Evolutionary conservation across 257 asterid species (phyloP), one percentile per base, ranked within the genome.

Genomic region (Dorcoceras hygrometricum): DNA sequence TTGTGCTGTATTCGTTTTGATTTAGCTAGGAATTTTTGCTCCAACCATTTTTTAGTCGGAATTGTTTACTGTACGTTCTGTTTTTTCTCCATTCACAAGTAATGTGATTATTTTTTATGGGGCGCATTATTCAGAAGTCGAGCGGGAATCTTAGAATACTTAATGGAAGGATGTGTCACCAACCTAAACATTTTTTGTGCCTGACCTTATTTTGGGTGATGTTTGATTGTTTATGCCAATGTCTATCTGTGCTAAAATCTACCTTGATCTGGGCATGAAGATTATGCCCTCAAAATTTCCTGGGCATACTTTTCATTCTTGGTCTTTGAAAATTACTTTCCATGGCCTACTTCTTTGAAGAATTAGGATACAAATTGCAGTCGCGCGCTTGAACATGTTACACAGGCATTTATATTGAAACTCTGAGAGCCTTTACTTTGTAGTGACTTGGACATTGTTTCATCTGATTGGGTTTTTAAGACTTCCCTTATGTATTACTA

Each of bases 1-100:
- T 54, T 73, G 31, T 59, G 26, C n/a, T 59, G 58, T 62, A 4
- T 36, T 67, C 26, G 55, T 56, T 54, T 58, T 48, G 76, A 59
- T 79, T 58, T 75, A n/a, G 36, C 61, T 24, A 3, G 61, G n/a
- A 24, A 0, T 29, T 39, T 59, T 12, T 62, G 11, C 27, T 62
- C 25, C 26, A 25, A 27, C 48, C 2, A 19, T 29, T 46, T 59
- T 70, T 46, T 46, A 16, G 54, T 46, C 18, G 22, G 54, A 4
- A 46, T 46, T 4, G 8, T 16, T 46, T 46, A 18, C 8, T 18
- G 22, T 46, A 18, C 20, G 16, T 46, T 16, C 4, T 18, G 18
- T 46, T 46, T 39, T 39, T 39, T 14, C n/a, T 39, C n/a, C 46
- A 34, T 10, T 39, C 4, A 39, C 50, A 39, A 39, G 11, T 39